These are phyloP conservation scores for Neurospora sp. DNA, from an alignment of 495 filamentous ascomycete genomes.

Conservation along the genomic window DNA sequence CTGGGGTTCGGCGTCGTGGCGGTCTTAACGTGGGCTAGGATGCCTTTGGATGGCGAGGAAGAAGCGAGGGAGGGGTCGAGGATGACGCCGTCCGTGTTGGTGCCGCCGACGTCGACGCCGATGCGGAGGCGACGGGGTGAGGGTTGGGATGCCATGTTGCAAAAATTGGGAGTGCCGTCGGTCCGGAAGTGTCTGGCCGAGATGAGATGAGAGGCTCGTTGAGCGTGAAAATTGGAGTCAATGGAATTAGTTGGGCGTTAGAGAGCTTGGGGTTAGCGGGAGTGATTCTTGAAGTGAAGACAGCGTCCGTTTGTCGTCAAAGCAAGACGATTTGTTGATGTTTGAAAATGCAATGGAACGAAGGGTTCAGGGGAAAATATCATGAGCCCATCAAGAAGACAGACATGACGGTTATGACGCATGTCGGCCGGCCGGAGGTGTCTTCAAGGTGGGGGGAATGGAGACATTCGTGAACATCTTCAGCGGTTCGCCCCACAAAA, in stretches of 20 bases:
- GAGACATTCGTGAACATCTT: not conserved
- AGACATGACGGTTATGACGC: not conserved
- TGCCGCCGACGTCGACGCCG: slow-evolving; percentile 43
- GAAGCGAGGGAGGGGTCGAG: slow-evolving; percentile 35
- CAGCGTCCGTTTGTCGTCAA: not conserved
- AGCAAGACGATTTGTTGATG: not conserved
- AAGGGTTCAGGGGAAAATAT: not conserved
- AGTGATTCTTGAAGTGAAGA: not conserved
- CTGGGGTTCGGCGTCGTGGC: slow-evolving; percentile 49
- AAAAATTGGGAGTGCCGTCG: too few relatives aligned
- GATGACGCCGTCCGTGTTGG: slow-evolving; percentile 53
- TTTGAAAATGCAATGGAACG: not conserved
- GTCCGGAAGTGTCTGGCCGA: not conserved
- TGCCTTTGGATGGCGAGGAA: slow-evolving; percentile 27
- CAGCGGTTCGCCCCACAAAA: not conserved
- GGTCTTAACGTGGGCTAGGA: slow-evolving; percentile 45
- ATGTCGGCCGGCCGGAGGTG: not conserved
- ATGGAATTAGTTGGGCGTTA: too few relatives aligned
- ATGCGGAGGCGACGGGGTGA: slow-evolving; percentile 21
- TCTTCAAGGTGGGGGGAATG: not conserved
- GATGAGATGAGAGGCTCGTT: not conserved
- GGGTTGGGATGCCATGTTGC: not conserved
- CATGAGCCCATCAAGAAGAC: not conserved
- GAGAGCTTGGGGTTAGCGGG: not conserved
- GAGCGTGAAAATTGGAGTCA: not conserved